Conservation (phyloP, 495 filamentous ascomycete genomes). For the Darksidea phi region DNA sequence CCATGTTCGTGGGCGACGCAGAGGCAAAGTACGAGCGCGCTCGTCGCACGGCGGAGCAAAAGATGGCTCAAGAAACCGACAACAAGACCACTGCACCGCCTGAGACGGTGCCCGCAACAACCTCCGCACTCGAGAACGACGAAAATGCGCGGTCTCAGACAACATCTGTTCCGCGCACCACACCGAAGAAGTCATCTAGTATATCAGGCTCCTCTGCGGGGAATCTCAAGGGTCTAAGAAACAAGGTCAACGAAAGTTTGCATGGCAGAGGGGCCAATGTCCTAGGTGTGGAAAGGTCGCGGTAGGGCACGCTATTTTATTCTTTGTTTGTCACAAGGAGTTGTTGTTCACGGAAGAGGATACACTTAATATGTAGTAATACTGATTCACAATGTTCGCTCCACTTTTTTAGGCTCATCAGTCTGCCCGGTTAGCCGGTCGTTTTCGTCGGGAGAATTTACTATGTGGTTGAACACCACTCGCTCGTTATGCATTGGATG, state of each 20-base stretch:
- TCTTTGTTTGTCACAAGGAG: background rate
- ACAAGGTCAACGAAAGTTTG: constrained; percentile 45
- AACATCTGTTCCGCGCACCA: constrained; percentile 28
- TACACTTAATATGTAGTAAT: constrained; percentile 31
- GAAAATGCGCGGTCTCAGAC: constrained; percentile 11
- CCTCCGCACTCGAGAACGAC: constrained; percentile 11
- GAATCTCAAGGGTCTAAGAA: constrained; percentile 45
- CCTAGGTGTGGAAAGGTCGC: constrained; percentile 34
- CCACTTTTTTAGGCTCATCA: constrained; percentile 6
- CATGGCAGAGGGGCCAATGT: constrained; percentile 40
- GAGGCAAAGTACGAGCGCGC: constrained; percentile 49
- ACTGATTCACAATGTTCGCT: constrained; percentile 12
- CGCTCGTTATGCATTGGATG: constrained; percentile 13
- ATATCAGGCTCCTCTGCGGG: constrained; percentile 34
- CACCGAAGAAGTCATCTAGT: constrained; percentile 39
- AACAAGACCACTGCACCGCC: background rate
- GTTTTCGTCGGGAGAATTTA: background rate
- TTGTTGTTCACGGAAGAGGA: background rate
- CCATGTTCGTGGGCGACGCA: constrained; percentile 65
- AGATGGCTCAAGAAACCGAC: constrained; percentile 30
- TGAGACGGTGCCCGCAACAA: background rate
- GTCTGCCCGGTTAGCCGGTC: background rate
- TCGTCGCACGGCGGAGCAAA: constrained; percentile 40
- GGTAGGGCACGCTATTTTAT: background rate
- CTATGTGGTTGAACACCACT: background rate